Percentiles rank a stretch among this genome's conserved stretches.
Evolutionary conservation across 805 yeast species (phyloP).

Genomic region (Kodamaea jinghongensis): DNA sequence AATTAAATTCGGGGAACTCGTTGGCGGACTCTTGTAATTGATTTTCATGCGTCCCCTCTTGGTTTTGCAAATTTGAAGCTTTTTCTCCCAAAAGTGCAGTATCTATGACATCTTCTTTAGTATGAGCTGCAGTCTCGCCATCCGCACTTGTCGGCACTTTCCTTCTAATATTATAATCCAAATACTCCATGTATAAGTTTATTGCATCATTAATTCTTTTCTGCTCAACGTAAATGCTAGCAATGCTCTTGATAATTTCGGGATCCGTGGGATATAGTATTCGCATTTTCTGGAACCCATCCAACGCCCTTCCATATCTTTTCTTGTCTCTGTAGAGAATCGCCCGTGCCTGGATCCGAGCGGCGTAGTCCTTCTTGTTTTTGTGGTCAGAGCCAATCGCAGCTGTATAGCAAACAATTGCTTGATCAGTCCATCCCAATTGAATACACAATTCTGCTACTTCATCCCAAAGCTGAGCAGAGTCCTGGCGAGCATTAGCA

Average conservation of each 20-base stretch:
- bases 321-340: conserved; percentile 63
- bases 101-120: too few relatives aligned
- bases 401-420: conserved; percentile 71
- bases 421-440: conserved; percentile 70
- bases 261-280: conserved; percentile 55
- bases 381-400: conserved; percentile 48
- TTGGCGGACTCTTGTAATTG: conserved; percentile 13
- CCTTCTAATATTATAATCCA: conserved; percentile 54
- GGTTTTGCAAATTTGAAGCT: too few relatives aligned
- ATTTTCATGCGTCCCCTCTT: too few relatives aligned
- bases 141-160: not conserved
- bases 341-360: conserved; percentile 56
- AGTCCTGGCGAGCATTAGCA: conserved; percentile 72
- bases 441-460: conserved; percentile 69
- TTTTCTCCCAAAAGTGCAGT: not conserved
- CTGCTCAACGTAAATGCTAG: conserved; percentile 52
- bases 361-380: conserved; percentile 46
- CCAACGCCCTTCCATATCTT: conserved; percentile 68
- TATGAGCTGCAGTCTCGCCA: not conserved
- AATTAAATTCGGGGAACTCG: conserved; percentile 58
- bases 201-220: conserved; percentile 72
- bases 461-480: conserved; percentile 72
- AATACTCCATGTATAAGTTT: conserved; percentile 59
- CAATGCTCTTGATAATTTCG: conserved; percentile 55
- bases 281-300: conserved; percentile 63